Evolutionary conservation across 805 yeast genomes (phyloP), one percentile per base, ranked within the genome.

Genomic region (Geotrichum ghanense): DNA sequence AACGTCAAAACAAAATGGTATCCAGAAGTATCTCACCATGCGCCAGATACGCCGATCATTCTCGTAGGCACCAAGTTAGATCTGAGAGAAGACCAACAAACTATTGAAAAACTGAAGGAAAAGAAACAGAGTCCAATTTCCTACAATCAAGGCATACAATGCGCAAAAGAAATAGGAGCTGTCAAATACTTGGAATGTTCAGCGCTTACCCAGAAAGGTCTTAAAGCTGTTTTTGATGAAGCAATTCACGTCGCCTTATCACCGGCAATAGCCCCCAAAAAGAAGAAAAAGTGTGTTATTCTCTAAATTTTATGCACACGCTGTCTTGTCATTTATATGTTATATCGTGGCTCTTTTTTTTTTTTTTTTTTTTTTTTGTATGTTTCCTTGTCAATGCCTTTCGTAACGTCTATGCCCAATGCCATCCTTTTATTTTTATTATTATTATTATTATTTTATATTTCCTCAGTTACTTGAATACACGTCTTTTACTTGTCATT

Each of bases 31-130:
- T 72, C 78, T 59, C 94, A 85, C 62, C 95, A 85, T 61, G 79
- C 92, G 6, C 83, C 86, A 20, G 76, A 74, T 49, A 72, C 79
- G 43, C 76, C 79, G 27, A 76, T 85, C 43, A 63, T 88, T 27
- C 68, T 88, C 46, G 82, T 88, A 24, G 96, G 96, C 46, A 88
- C 96, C n/a, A 88, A 88, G 63, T 68, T 80, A 19, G 96, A 88
- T 69, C 69, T 88, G 53, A 74, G 95, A 62, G 90, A 85, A 46
- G 94, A 85, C 58, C 80, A 79, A 42, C 84, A 79, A 54, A 76
- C 80, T n/a, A 66, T 81, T 54, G 82, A 76, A 54, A 63, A 69
- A 51, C 72, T 86, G 50, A 73, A 72, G 45, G 37, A 31, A 31
- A 31, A 31, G 37, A 31, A 31, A 31, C 68, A 71, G 51, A 72